Base-by-base conservation (phyloP, 768 basidiomycete genomes). In the Suillus plorans region DNA sequence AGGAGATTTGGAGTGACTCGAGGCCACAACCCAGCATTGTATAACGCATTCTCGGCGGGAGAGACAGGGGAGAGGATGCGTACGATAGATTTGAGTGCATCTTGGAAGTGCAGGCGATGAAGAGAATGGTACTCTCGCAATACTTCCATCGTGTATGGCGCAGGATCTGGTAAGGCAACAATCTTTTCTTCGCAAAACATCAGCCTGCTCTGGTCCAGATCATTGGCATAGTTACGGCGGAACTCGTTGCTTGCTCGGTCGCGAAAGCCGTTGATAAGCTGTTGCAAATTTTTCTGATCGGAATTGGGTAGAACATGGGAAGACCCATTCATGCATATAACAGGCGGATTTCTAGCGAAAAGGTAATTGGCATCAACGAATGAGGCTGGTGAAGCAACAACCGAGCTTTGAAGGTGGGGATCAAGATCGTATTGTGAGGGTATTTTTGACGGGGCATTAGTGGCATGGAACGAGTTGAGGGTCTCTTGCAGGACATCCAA, bases 11-110 rank as follows among this genome's bases (percentile, higher is more conserved):
- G 55, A 12, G 74, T 73, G 14, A 76, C 64, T 25, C 73, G 69
- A 2, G 79, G 80, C 78, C 78, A 79, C 61, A 75, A 64, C 8
- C 70, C 68, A 22, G 71, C 61, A n/a, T 62, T 42, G 14, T 59
- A 36, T 6, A 62, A 20, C n/a, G 66, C 41, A 4, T 34, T n/a
- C 25, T 67, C 66, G n/a, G 52, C 31, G 6, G 5, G 31, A 20
- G 52, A 53, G 31, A 31, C 10, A 34, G 52, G 52, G 5, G 52
- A 53, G 28, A 53, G 52, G 52, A 20, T 18, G 31, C 18, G 10
- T 53, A 34, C 31, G 52, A 53, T 34, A 53, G 52, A 28, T 34
- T 18, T 2, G 5, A 53, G 31, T 31, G 52, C 16, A 53, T 53
- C 18, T 53, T 9, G 52, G 18, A 53, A 53, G 20, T 53, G 31